Evolutionary conservation across 2,329 filamentous ascomycete genomes (phyloP).

Genomic region (Aspergillus jensenii): DNA sequence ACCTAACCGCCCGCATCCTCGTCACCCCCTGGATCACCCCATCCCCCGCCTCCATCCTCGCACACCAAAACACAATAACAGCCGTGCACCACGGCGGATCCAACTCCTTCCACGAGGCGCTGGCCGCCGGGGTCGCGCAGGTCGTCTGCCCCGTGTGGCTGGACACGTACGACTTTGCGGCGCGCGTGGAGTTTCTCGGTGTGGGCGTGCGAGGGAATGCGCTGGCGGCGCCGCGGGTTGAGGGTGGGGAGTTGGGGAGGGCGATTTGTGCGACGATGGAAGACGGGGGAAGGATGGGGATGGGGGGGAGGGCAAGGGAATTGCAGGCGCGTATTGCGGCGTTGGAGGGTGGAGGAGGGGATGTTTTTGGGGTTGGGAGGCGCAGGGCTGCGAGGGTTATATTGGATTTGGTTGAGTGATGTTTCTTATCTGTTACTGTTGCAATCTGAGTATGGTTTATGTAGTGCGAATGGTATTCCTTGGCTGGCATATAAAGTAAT

Average conservation of each 20-base stretch:
- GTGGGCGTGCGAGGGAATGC: not conserved
- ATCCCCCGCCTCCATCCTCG: not conserved
- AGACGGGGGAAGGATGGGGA: not conserved
- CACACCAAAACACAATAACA: not conserved
- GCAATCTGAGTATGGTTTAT: too few species aligned
- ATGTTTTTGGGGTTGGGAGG: not conserved
- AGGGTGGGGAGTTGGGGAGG: not conserved
- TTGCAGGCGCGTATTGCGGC: not conserved
- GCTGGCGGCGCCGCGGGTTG: not conserved
- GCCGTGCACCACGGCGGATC: not conserved
- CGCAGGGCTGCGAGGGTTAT: not conserved
- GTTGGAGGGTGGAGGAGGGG: not conserved
- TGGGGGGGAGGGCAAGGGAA: not conserved
- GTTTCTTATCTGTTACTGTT: too few species aligned
- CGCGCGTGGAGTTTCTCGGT: not conserved
- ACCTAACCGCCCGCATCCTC: not conserved
- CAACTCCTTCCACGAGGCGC: not conserved
- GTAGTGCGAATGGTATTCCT: too few species aligned
- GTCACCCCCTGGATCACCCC: not conserved
- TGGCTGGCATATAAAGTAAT: too few species aligned
- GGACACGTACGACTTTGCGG: not conserved
- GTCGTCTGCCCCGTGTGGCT: not conserved
- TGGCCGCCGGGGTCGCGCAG: not conserved
- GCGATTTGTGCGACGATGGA: not conserved
- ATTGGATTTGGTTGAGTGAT: not conserved